Percentiles rank a stretch among this genome's conserved stretches.
phyloP scores from a whole-genome alignment of 2,329 filamentous ascomycete genomes.

The Neurospora sp. region DNA sequence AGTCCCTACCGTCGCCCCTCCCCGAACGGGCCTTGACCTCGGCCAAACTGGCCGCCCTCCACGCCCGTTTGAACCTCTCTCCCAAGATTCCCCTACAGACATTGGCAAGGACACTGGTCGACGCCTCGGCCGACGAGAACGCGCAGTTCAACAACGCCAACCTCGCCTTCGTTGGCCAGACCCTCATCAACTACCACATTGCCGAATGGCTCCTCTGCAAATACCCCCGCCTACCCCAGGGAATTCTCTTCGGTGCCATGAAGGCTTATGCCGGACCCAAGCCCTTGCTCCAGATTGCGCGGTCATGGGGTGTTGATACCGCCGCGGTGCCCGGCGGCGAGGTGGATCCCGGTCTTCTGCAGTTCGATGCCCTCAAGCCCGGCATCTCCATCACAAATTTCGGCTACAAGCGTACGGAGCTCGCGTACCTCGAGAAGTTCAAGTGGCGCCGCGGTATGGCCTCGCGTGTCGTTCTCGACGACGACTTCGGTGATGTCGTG shows the following conservation, averaged over 20 bases:
- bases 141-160: constrained; percentile 80
- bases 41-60: constrained; percentile 84
- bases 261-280: constrained; percentile 71
- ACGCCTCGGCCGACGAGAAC: constrained; percentile 72
- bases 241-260: constrained; percentile 78
- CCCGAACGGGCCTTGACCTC: constrained; percentile 58
- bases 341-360: constrained; percentile 83
- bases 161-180: constrained; percentile 68
- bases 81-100: constrained; percentile 75
- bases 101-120: constrained; percentile 75
- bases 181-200: constrained; percentile 80
- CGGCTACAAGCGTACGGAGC: constrained; percentile 44
- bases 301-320: constrained; percentile 84
- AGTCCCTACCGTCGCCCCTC: constrained; percentile 58
- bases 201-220: constrained; percentile 79
- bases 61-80: constrained; percentile 77
- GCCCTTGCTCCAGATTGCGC: constrained; percentile 61
- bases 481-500: constrained; percentile 68
- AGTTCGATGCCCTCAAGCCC: constrained; percentile 51
- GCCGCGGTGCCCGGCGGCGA: constrained; percentile 82
- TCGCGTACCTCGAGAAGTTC: constrained; percentile 32
- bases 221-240: constrained; percentile 83
- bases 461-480: constrained; percentile 69
- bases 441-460: constrained; percentile 60
- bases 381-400: constrained; percentile 37